Base-by-base conservation (phyloP, 306 rosid genomes). In the Luffa acutangula region DNA sequence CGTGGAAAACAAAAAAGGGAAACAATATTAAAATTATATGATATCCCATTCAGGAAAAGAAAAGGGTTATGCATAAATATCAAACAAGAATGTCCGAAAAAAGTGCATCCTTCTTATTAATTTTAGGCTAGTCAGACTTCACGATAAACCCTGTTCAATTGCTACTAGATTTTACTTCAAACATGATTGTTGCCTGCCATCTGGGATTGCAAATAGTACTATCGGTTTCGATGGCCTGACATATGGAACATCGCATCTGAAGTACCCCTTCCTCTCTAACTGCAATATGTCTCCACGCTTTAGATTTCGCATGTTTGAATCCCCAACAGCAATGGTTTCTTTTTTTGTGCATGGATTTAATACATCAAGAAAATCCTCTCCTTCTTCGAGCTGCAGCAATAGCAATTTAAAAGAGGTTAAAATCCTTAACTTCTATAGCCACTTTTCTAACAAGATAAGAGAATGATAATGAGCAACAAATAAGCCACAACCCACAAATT, bases 261-360 rank as follows among this genome's bases (percentile, higher is more conserved):
- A 93, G 75, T 93, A 95, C n/a, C 97, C 97, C 79, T 93, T 93
- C 83, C 99, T 86, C 90, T 95, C 99, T 76, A 93, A 90, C 87
- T 93, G 99, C 92, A 95, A 81, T 66, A 90, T 1, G 7, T 95
- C 97, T 34, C 97, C 97, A 20, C 84, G 84, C 87, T 91, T 81
- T 49, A 95, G 80, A 81, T 86, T 93, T 74, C 97, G 85, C 89
- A 95, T 85, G 85, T 95, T 91, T 54, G 97, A 81, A 66, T 95
- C 97, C 75, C 96, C 97, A 60, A 91, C 82, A 15, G 97, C 97
- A n/a, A 86, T 17, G 1, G 84, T 90, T 82, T 93, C 97, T 88
- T 65, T 91, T 78, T 89, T 92, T 0, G 99, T 95, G 77, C 89
- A 89, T 2, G 96, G 99, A 74, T 93, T 93, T 57, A 95, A 57